Evolutionary conservation across 169 alveolate genomes (phyloP).

Genomic region (Plasmodium gonderi): DNA sequence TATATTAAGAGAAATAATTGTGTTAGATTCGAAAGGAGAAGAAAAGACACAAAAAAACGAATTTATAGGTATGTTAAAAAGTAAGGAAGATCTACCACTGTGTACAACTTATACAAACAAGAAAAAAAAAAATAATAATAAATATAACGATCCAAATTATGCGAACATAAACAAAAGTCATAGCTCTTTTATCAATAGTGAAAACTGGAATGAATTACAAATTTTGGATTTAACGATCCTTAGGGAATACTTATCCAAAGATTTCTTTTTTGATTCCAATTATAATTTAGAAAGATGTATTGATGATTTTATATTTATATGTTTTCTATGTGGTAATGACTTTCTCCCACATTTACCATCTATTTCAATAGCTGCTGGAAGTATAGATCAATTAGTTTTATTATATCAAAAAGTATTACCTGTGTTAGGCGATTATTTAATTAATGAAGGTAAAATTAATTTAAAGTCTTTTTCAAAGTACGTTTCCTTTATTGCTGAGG

Average conservation of each 20-base stretch:
- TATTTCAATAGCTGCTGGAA: conserved; percentile 95
- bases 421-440: conserved; percentile 90
- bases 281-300: conserved; percentile 95
- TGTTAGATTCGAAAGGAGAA: conserved; percentile 63
- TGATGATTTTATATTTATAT: conserved; percentile 96
- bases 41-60: conserved; percentile 52
- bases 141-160: conserved; percentile 71
- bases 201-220: conserved; percentile 88
- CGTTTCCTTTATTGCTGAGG: conserved; percentile 85
- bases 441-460: conserved; percentile 91
- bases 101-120: conserved; percentile 29
- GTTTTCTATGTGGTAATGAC: conserved; percentile 98
- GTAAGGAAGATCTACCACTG: conserved; percentile 74
- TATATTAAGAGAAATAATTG: conserved; percentile 94
- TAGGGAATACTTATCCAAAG: conserved; percentile 86
- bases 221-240: conserved; percentile 85
- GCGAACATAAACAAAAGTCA: conserved; percentile 28
- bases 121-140: conserved; percentile 13
- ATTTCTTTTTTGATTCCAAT: conserved; percentile 75
- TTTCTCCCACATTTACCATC: conserved; percentile 97
- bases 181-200: conserved; percentile 1
- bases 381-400: conserved; percentile 95
- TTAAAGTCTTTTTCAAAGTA: conserved; percentile 83
- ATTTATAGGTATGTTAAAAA: conserved; percentile 63
- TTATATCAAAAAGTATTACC: conserved; percentile 94